A percentile compares a stretch with the other conserved stretches of the same genome.
These are phyloP conservation scores for Cryphonectria nitschkei DNA, from an alignment of 2,329 filamentous ascomycete species.

Conservation along the genomic window DNA sequence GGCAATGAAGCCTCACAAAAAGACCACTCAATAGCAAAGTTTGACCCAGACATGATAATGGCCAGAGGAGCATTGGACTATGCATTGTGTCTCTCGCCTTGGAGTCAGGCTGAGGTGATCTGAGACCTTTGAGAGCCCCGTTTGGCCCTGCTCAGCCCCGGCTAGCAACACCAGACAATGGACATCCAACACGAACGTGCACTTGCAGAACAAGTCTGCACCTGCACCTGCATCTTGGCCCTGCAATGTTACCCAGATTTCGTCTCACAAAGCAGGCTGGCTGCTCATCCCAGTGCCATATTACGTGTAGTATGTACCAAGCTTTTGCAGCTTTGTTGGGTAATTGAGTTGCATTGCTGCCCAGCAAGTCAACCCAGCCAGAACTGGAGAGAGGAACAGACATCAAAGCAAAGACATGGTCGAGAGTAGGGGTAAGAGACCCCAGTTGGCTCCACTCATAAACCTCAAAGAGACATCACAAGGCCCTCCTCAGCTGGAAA, in stretches of 20 bases:
- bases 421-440: background rate
- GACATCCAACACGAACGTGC: background rate
- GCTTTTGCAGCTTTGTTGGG: background rate
- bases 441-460: background rate
- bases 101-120: conserved; percentile 1
- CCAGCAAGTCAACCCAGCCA: background rate
- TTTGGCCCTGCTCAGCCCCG: background rate
- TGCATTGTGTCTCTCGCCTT: background rate
- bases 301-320: background rate
- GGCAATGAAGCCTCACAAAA: background rate
- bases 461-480: background rate
- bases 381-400: background rate
- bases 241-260: conserved; percentile 1
- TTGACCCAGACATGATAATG: background rate
- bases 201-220: background rate
- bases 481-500: background rate
- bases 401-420: background rate
- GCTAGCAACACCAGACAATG: background rate
- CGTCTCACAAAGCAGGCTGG: background rate
- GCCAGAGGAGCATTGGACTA: background rate
- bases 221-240: background rate
- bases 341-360: background rate
- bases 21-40: background rate
- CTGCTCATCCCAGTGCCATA: background rate
- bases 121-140: background rate